phyloP scores from a whole-genome alignment of 108 stramenopile genomes.

The Cafeteria roenbergensis region DNA sequence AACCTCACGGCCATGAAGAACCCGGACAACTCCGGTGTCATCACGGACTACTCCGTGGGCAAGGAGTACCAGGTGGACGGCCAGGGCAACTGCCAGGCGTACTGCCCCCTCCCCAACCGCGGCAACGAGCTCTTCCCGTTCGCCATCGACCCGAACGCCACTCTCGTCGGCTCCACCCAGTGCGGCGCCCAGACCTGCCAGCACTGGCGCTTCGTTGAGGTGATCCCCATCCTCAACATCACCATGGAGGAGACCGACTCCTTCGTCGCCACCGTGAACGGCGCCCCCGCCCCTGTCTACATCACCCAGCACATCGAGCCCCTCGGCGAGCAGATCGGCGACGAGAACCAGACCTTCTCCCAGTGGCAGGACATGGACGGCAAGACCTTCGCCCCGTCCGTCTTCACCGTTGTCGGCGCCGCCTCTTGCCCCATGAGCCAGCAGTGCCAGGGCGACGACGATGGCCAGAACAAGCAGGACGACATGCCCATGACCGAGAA shows the following conservation, averaged over 20 bases:
- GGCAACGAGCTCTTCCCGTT: background rate
- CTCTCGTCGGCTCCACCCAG: background rate
- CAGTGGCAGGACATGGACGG: background rate
- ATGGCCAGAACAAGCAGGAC: too few species aligned
- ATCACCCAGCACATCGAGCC: background rate
- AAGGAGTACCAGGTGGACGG: conserved; percentile 4
- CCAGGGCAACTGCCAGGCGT: conserved; percentile 1
- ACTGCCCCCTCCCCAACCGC: background rate
- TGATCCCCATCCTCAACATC: background rate
- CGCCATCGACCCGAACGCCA: background rate
- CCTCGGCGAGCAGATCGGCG: conserved; percentile 2
- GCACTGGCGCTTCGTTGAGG: background rate
- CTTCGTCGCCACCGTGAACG: background rate
- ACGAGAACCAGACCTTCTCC: background rate
- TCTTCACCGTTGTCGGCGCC: background rate
- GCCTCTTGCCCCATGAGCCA: background rate
- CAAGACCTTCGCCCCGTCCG: background rate
- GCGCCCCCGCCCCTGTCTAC: background rate
- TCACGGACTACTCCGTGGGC: background rate
- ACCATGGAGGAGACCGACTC: background rate
- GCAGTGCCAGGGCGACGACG: background rate
- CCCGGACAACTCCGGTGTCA: background rate
- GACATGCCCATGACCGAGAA: too few species aligned
- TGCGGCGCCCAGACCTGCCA: background rate
- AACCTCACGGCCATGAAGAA: too few species aligned